Percentiles rank a stretch among this genome's conserved stretches.
These are phyloP conservation scores for Naematelia encephala DNA, from an alignment of 768 basidiomycete genomes.

Conservation along the genomic window DNA sequence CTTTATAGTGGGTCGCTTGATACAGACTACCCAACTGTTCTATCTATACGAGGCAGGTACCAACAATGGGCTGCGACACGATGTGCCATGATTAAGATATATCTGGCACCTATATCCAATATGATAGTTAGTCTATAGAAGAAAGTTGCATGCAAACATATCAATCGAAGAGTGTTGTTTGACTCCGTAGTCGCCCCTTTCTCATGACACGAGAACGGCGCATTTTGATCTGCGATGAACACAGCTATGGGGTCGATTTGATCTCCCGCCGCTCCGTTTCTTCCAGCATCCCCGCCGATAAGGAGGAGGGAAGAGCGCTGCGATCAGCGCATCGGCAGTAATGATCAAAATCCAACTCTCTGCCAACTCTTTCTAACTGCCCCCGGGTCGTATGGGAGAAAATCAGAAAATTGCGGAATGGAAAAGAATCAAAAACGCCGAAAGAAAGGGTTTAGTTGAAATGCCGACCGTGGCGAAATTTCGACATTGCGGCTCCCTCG, in stretches of 20 bases:
- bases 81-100: too few species aligned
- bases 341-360: slow-evolving; percentile 1
- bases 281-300: slow-evolving; percentile 13
- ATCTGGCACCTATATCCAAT: too few species aligned
- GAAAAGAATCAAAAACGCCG: not conserved
- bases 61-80: too few species aligned
- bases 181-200: not conserved
- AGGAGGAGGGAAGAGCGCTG: slow-evolving; percentile 26
- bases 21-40: too few species aligned
- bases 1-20: too few species aligned
- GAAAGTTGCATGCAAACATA: not conserved
- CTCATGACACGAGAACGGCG: not conserved
- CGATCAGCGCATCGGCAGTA: slow-evolving; percentile 40
- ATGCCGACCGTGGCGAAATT: slow-evolving; percentile 6
- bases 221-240: not conserved
- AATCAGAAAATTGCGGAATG: not conserved
- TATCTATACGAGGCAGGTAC: too few species aligned
- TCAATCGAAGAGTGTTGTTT: not conserved
- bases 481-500: not conserved
- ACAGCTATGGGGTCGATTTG: not conserved
- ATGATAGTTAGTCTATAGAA: too few species aligned
- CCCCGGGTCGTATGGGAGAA: slow-evolving; percentile 7
- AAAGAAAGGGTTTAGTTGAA: not conserved
- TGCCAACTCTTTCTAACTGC: too few species aligned
- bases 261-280: slow-evolving; percentile 48